Evolutionary conservation across 78 protist species (phyloP).

Genomic region (Speleostelium caveatum): DNA sequence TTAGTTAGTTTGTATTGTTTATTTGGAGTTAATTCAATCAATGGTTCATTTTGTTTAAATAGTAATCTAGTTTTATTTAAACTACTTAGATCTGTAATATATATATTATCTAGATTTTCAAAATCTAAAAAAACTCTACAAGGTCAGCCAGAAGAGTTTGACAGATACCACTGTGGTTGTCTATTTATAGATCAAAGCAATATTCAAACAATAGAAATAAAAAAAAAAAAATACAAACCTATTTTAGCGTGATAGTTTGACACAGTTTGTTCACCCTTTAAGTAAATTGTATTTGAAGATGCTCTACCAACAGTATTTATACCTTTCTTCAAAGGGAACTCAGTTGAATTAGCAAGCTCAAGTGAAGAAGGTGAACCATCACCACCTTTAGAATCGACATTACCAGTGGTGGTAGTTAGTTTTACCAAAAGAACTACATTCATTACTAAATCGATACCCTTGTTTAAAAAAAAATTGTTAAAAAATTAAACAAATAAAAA

Average conservation of each 20-base stretch:
- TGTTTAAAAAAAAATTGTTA: too few relatives aligned
- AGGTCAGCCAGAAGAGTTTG: too few relatives aligned
- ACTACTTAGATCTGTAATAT: constrained; percentile 22
- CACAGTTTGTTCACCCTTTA: constrained; percentile 14
- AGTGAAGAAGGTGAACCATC: too few relatives aligned
- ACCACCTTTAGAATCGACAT: too few relatives aligned
- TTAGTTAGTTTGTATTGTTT: background rate
- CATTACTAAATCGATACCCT: too few relatives aligned
- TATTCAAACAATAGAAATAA: background rate
- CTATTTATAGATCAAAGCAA: background rate
- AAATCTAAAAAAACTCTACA: too few relatives aligned
- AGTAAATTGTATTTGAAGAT: constrained; percentile 7
- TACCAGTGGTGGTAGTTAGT: too few relatives aligned
- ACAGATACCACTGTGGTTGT: too few relatives aligned
- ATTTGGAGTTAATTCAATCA: background rate
- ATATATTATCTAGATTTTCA: background rate
- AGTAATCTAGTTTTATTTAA: constrained; percentile 17
- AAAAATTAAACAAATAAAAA: too few relatives aligned
- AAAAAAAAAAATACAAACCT: constrained; percentile 2
- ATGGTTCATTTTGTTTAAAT: background rate
- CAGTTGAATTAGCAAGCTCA: too few relatives aligned
- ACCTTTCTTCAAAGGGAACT: constrained; percentile 1
- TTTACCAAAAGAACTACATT: too few relatives aligned
- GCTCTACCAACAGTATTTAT: constrained; percentile 37
- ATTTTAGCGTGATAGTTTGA: constrained; percentile 45